Evolutionary conservation across 495 filamentous ascomycete species (phyloP).

Genomic region (Clavariopsis aquatica): DNA sequence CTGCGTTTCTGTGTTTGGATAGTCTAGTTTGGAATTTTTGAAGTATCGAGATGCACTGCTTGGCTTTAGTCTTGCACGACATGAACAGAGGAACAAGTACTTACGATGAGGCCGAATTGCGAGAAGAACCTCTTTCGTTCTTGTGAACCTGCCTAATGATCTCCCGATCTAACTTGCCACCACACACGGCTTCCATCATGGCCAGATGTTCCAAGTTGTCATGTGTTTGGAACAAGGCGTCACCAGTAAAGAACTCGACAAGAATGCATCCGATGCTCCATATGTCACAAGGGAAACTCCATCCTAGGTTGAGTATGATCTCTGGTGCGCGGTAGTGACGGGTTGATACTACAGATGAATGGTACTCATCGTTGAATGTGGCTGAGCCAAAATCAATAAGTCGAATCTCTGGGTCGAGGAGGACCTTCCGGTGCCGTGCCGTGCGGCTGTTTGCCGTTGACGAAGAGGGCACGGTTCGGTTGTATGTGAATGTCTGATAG

Average conservation of each 20-base stretch:
- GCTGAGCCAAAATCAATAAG: slow-evolving; percentile 98
- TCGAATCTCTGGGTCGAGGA: slow-evolving; percentile 93
- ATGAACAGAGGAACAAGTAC: slow-evolving; percentile 39
- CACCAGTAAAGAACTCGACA: slow-evolving; percentile 98
- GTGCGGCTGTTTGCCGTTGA: slow-evolving; percentile 73
- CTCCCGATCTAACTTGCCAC: slow-evolving; percentile 67
- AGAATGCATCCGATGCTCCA: slow-evolving; percentile 99
- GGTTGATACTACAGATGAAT: slow-evolving; percentile 95
- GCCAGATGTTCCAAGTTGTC: slow-evolving; percentile 97
- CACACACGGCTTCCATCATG: slow-evolving; percentile 98
- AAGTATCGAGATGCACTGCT: slow-evolving; percentile 66
- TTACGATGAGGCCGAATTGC: slow-evolving; percentile 81
- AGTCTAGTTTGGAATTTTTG: slow-evolving; percentile 77
- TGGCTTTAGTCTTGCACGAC: slow-evolving; percentile 38
- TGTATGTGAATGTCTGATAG: slow-evolving; percentile 97
- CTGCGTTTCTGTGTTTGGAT: slow-evolving; percentile 83
- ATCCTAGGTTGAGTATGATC: slow-evolving; percentile 94
- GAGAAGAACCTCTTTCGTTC: slow-evolving; percentile 61
- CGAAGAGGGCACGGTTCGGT: slow-evolving; percentile 88
- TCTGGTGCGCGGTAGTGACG: slow-evolving; percentile 95
- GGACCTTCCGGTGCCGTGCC: slow-evolving; percentile 80
- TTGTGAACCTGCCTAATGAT: slow-evolving; percentile 74
- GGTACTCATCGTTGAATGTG: slow-evolving; percentile 97
- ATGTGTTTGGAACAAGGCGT: slow-evolving; percentile 96
- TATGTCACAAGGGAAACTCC: slow-evolving; percentile 97